phyloP scores from a whole-genome alignment of 345 rosid genomes.

The Eucalyptus cloeziana region DNA sequence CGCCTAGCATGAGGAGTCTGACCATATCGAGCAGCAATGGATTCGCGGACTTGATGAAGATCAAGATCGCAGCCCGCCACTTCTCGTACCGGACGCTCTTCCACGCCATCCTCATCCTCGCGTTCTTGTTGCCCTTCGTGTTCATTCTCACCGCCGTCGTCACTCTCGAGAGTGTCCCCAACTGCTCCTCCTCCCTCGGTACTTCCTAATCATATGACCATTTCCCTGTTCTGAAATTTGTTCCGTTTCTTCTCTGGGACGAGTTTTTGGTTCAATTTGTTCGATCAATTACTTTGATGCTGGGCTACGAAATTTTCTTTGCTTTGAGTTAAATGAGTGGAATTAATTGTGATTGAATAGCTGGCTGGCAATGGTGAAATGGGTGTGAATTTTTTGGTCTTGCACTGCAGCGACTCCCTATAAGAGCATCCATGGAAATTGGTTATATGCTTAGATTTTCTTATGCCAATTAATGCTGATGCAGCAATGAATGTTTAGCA shows the following conservation, averaged over 20 bases:
- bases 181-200: constrained; percentile 72
- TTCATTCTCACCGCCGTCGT: constrained; percentile 97
- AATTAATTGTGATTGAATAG: neutral
- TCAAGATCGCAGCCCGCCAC: constrained; percentile 99
- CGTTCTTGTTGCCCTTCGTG: constrained; percentile 95
- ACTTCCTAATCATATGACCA: neutral
- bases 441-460: neutral
- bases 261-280: neutral
- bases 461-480: neutral
- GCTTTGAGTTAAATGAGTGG: neutral
- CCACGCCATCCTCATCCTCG: constrained; percentile 90
- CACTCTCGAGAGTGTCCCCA: constrained; percentile 99
- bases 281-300: neutral
- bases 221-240: neutral
- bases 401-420: neutral
- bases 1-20: constrained; percentile 99
- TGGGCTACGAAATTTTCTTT: neutral
- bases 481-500: neutral
- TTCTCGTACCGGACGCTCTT: constrained; percentile 95
- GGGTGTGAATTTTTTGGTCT: neutral
- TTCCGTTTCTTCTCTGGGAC: neutral
- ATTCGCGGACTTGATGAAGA: constrained; percentile 99
- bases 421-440: neutral
- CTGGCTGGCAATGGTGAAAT: neutral
- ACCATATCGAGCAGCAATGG: constrained; percentile 72